phyloP scores from a whole-genome alignment of 2,329 filamentous ascomycete genomes.

The Xylariales sp. region DNA sequence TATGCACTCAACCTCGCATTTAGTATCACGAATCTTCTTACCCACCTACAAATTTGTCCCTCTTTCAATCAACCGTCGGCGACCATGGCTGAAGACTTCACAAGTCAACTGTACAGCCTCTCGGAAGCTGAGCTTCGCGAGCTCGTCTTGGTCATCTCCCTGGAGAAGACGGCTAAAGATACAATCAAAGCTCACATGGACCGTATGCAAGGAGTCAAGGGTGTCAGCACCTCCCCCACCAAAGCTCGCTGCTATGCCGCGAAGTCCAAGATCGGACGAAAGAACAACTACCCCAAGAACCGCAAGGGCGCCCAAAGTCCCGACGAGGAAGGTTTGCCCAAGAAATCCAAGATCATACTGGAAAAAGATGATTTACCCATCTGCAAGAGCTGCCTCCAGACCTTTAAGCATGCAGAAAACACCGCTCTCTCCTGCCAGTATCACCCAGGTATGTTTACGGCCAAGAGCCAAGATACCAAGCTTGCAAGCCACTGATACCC shows the following conservation, averaged over 20 bases:
- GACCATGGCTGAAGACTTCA: conserved; percentile 1
- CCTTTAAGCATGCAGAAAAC: neutral
- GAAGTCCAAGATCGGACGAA: neutral
- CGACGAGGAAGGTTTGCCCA: no score
- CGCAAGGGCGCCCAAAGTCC: no score
- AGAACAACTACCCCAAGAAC: no score
- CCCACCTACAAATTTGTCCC: no score
- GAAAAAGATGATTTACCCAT: neutral
- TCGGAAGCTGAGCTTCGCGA: conserved; percentile 1
- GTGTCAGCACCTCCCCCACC: neutral
- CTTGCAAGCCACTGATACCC: neutral
- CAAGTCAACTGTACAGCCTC: neutral
- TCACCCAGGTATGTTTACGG: conserved; percentile 1
- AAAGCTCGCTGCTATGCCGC: neutral
- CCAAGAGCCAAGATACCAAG: neutral
- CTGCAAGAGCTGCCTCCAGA: neutral
- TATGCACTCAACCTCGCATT: no score
- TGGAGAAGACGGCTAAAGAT: conserved; percentile 2
- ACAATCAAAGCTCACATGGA: neutral
- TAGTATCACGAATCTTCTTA: no score
- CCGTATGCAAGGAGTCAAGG: neutral
- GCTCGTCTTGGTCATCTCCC: neutral
- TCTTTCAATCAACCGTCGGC: no score
- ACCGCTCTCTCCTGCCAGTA: neutral
- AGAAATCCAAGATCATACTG: no score